These are phyloP conservation scores for Karstenula rhodostoma DNA, from an alignment of 2,329 filamentous ascomycete species.

Conservation along the genomic window DNA sequence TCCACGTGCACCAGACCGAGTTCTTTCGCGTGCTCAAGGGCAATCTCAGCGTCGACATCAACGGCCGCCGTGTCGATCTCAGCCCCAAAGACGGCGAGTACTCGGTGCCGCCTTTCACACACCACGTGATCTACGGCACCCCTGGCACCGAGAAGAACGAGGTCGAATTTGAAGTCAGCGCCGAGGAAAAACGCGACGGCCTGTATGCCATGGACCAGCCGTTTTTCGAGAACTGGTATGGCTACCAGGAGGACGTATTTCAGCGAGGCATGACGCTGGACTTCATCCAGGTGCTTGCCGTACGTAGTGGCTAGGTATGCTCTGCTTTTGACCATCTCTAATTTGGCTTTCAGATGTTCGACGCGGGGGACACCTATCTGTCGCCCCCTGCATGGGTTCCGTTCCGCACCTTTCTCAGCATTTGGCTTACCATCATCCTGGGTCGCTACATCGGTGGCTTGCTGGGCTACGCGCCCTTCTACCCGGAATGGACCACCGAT, in stretches of 20 bases:
- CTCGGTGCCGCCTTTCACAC: slow-evolving; percentile 20
- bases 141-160: slow-evolving; percentile 11
- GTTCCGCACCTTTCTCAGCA: slow-evolving; percentile 25
- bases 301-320: slow-evolving; percentile 21
- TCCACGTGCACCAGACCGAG: slow-evolving; percentile 46
- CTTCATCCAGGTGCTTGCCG: slow-evolving; percentile 45
- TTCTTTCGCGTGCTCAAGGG: slow-evolving; percentile 41
- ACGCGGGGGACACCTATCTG: slow-evolving; percentile 51
- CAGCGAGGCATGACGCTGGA: slow-evolving; percentile 34
- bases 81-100: slow-evolving; percentile 41
- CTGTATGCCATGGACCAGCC: slow-evolving; percentile 43
- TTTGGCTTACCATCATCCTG: slow-evolving; percentile 38
- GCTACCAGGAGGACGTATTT: slow-evolving; percentile 42
- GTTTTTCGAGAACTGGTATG: slow-evolving; percentile 53
- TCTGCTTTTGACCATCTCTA: not conserved
- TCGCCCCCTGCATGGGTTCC: slow-evolving; percentile 51
- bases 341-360: slow-evolving; percentile 47
- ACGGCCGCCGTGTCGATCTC: slow-evolving; percentile 31
- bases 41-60: slow-evolving; percentile 37
- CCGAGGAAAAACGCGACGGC: slow-evolving; percentile 28
- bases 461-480: slow-evolving; percentile 52
- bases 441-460: slow-evolving; percentile 51
- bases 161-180: slow-evolving; percentile 31
- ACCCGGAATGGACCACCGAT: slow-evolving; percentile 49
- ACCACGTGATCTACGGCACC: slow-evolving; percentile 26